Evolutionary conservation across 768 basidiomycete species (phyloP), one percentile per base, ranked within the genome.

Genomic region (Lactarius deliciosus): DNA sequence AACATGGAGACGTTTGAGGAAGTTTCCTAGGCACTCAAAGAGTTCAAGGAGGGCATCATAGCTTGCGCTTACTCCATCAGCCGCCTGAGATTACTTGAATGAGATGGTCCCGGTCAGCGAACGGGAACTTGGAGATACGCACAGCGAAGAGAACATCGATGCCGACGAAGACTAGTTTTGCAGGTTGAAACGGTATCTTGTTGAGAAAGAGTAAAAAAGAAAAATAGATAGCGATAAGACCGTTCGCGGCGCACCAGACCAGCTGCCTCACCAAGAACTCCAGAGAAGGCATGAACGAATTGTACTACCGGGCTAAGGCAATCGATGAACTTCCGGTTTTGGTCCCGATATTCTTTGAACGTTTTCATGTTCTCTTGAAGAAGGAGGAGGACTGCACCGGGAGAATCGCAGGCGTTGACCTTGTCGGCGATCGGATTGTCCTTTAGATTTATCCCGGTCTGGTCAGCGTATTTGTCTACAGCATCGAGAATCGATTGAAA

Each of bases 1-100:
- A 16, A 56, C 3, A 16, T 8, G 16, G 25, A 65, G 64, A 36
- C 64, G 64, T 8, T 20, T 30, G n/a, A 64, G 64, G 47, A 64
- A 64, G 41, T 13, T 41, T 18, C 55, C 28, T 16, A 34, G 16
- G 28, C 13, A 30, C 22, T 56, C 55, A 0, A 56, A 56, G 11
- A 64, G 64, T 20, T 64, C 58, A 22, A 64, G 36, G 25, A 64
- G 64, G 3, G 64, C 57, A 15, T 64, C 64, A 20, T 64, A 64
- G 54, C 60, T 61, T 22, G 64, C 54, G 58, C 53, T 65, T 10
- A 65, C 60, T 15, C 22, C 11, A 3, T 25, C 32, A 6, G 60
- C 64, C 40, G 54, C 54, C 64, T 65, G 28, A 18, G 8, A 30
- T 41, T 13, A 15, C n/a, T 25, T 22, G 47, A 1, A 25, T 50